These are phyloP conservation scores for Pyrus bretschneideri DNA, from an alignment of 306 rosid species.

Conservation along the genomic window DNA sequence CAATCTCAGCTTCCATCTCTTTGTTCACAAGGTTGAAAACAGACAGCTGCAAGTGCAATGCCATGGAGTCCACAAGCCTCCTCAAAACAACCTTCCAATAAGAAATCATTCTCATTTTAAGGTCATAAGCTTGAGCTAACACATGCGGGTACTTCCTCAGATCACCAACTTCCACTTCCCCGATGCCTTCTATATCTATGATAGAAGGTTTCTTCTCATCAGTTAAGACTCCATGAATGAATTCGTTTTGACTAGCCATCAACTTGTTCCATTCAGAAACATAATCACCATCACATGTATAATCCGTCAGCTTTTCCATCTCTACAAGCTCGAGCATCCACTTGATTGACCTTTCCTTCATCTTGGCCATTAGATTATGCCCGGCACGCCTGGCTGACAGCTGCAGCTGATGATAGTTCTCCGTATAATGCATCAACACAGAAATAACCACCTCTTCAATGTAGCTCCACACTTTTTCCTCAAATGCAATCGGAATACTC, in stretches of 20 bases:
- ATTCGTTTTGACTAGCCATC: background rate
- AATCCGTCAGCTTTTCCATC: background rate
- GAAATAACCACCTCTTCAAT: background rate
- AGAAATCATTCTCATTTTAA: background rate
- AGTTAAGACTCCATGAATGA: background rate
- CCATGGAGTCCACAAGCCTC: background rate
- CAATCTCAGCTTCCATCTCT: background rate
- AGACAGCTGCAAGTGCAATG: background rate
- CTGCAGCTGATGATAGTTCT: background rate
- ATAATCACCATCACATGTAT: background rate
- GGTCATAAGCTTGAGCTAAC: background rate
- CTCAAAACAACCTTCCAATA: background rate
- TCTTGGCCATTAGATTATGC: background rate
- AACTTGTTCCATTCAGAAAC: background rate
- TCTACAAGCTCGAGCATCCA: background rate
- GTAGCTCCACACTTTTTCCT: background rate
- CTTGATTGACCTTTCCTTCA: background rate
- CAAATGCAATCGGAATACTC: background rate
- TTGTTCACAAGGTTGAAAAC: background rate
- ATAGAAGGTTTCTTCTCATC: fast-evolving
- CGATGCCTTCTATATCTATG: background rate
- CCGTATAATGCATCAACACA: background rate
- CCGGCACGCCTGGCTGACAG: background rate
- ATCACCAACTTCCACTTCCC: background rate
- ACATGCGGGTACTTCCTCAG: background rate